Evolutionary conservation across 2,329 filamentous ascomycete genomes (phyloP).

Genomic region (Diaporthe sp.): DNA sequence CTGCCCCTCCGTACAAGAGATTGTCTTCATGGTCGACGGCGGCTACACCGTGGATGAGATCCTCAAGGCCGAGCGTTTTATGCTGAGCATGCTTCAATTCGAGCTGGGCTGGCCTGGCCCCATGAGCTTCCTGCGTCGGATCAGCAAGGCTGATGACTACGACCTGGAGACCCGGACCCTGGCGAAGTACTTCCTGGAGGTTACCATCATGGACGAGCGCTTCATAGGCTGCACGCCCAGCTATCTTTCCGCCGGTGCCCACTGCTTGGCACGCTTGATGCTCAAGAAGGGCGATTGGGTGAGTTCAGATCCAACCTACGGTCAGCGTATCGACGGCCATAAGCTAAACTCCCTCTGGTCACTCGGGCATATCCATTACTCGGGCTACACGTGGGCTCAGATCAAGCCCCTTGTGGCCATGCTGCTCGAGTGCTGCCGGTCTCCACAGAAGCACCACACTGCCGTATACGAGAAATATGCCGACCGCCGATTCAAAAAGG

Average conservation of each 20-base stretch:
- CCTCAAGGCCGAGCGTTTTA: slow-evolving; percentile 96
- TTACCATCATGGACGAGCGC: slow-evolving; percentile 97
- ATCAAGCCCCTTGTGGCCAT: slow-evolving; percentile 80
- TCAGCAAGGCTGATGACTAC: slow-evolving; percentile 99
- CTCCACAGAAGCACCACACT: slow-evolving; percentile 81
- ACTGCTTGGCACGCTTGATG: slow-evolving; percentile 90
- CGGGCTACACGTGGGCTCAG: slow-evolving; percentile 90
- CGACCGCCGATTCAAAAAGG: slow-evolving; percentile 87
- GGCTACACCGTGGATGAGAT: slow-evolving; percentile 93
- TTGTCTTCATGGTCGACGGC: slow-evolving; percentile 97
- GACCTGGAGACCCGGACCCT: slow-evolving; percentile 94
- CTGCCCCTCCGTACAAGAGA: slow-evolving; percentile 93
- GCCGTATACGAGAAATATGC: slow-evolving; percentile 94
- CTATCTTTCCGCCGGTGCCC: slow-evolving; percentile 89
- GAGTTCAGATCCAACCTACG: slow-evolving; percentile 52
- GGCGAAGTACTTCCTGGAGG: slow-evolving; percentile 97
- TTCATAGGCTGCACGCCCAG: slow-evolving; percentile 93
- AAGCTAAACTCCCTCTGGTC: slow-evolving; percentile 62
- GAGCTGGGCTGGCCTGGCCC: slow-evolving; percentile 98
- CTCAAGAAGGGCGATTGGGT: slow-evolving; percentile 95
- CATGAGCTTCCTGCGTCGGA: slow-evolving; percentile 96
- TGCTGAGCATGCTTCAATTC: slow-evolving; percentile 96
- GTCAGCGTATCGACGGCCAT: slow-evolving; percentile 3
- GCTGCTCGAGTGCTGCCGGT: slow-evolving; percentile 88
- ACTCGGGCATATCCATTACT: slow-evolving; percentile 88